Conservation (phyloP, 768 basidiomycete species). For the Mycena vulgaris region DNA sequence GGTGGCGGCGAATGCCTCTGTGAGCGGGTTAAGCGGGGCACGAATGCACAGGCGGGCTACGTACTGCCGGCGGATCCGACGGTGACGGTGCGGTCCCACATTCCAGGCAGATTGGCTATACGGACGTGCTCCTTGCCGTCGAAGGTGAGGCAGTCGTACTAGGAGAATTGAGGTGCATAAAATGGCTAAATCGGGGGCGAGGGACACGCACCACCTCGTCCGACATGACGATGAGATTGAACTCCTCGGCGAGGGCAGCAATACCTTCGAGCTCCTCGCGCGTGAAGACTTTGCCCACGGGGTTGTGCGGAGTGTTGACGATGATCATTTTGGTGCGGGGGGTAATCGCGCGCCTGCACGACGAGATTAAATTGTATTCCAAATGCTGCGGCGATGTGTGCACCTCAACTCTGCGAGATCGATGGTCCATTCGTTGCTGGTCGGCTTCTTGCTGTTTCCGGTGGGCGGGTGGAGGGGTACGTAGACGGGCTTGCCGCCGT, state of each 20-base stretch:
- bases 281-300: constrained; percentile 97
- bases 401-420: constrained; percentile 92
- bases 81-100: constrained; percentile 99
- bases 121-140: constrained; percentile 92
- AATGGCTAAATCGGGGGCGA: background rate
- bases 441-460: constrained; percentile 59
- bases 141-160: constrained; percentile 96
- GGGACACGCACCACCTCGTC: constrained; percentile 91
- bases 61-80: constrained; percentile 96
- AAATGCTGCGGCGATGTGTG: constrained; percentile 30
- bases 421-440: constrained; percentile 89
- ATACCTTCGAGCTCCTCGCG: constrained; percentile 87
- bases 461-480: constrained; percentile 95
- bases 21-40: constrained; percentile 9
- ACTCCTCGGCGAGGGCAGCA: constrained; percentile 90
- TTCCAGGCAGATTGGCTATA: constrained; percentile 94
- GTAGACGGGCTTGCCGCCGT: constrained; percentile 93
- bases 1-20: constrained; percentile 96
- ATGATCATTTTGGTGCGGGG: constrained; percentile 95
- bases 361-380: background rate
- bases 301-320: constrained; percentile 97
- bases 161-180: constrained; percentile 11
- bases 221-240: constrained; percentile 92
- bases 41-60: constrained; percentile 41
- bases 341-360: constrained; percentile 81